Base-by-base conservation (phyloP, 768 basidiomycete species). In the Termitomyces sp. region DNA sequence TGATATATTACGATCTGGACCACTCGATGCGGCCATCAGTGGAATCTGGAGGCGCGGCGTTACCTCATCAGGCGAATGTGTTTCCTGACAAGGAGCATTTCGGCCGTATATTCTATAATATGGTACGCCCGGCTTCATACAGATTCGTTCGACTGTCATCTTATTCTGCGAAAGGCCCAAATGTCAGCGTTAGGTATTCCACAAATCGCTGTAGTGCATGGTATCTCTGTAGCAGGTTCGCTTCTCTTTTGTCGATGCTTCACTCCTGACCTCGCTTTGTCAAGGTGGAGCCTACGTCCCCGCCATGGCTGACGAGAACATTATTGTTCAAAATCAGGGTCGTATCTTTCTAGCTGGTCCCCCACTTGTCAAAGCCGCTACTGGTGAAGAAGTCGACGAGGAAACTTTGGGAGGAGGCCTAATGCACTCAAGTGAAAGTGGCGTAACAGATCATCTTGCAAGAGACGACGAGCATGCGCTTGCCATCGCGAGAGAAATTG, bases 31-130 rank as follows among this genome's bases (percentile, higher is more conserved):
- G 36, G 48, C 4, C 40, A 45, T 20, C 68, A 94, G 95, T 97
- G 62, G 96, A 97, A 75, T 94, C 92, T 8, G 95, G 95, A 55
- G 95, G 95, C 38, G 95, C 95, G 13, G 93, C 94, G 1, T 79
- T 98, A 20, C 95, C 95, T 1, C 85, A 92, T 73, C 95, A 98
- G 75, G 92, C 95, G 1, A 94, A 93, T 66, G 92, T 96, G 13
- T 96, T 96, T 73, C 95, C 95, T 6, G 95, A 97, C 78, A 92
- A 88, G 72, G 90, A 96, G 64, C 94, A 98, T 71, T 98, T 98
- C 67, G 95, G 95, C 4, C 84, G 95, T 6, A 96, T 97, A 69
- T 98, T 98, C 76, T 97, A 95, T 73, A 97, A 98, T 68, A 96
- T 96, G 94, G 94, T 90, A 59, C 51, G 79, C 45, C 13, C 12